Evolutionary conservation across 805 yeast genomes (phyloP).

Genomic region (Saccharomycopsis oosterbeekiorum): DNA sequence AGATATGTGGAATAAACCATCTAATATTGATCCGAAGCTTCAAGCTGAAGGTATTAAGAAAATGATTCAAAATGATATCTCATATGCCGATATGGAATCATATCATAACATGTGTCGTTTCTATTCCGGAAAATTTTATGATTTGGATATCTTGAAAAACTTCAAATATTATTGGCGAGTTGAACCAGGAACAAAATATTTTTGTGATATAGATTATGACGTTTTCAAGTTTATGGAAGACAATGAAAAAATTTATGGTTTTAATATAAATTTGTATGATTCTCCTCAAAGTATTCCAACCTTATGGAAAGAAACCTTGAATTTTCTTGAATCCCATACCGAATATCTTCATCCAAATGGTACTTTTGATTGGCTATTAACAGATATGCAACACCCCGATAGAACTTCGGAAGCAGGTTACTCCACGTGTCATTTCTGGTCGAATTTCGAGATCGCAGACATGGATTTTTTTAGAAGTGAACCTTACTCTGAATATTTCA

Average conservation of each 20-base stretch:
- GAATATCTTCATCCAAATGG: slow-evolving; percentile 49
- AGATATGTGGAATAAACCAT: slow-evolving; percentile 54
- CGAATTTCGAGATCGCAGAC: slow-evolving; percentile 78
- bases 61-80: slow-evolving; percentile 36
- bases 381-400: slow-evolving; percentile 45
- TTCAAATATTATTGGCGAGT: slow-evolving; percentile 72
- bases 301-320: slow-evolving; percentile 61
- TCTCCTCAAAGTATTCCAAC: slow-evolving; percentile 52
- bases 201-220: slow-evolving; percentile 63
- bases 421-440: slow-evolving; percentile 80
- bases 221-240: slow-evolving; percentile 64
- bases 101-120: slow-evolving; percentile 84
- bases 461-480: slow-evolving; percentile 71
- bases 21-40: slow-evolving; percentile 37
- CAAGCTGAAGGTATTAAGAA: slow-evolving; percentile 33
- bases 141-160: slow-evolving; percentile 50
- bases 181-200: slow-evolving; percentile 65
- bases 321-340: slow-evolving; percentile 46
- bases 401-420: slow-evolving; percentile 34
- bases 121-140: slow-evolving; percentile 54
- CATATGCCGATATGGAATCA: slow-evolving; percentile 50
- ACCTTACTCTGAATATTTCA: slow-evolving; percentile 55
- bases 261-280: slow-evolving; percentile 59
- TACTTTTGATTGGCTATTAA: slow-evolving; percentile 54
- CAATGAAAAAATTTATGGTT: slow-evolving; percentile 65